Evolutionary conservation across 169 alveolate species (phyloP), one percentile per base, ranked within the genome.

Genomic region (Plasmodium gallinaceum): DNA sequence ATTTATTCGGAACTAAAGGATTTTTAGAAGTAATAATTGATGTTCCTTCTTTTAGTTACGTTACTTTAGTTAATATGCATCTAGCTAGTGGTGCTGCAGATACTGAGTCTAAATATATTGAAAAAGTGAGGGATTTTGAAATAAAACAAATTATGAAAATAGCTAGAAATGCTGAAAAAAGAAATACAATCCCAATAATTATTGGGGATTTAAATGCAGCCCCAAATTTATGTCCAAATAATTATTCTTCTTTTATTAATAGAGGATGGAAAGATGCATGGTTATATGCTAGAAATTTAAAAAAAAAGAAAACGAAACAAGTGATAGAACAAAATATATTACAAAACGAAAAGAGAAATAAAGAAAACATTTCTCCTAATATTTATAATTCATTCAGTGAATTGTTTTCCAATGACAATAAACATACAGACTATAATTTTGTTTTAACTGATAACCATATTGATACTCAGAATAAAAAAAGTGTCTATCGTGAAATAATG

Each of bases 191-290:
- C 7, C 98, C 98, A 54, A 92, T 96, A 32, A 95, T 96, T 32
- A 96, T 96, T 57, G 98, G 98, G 7, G 98, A 96, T 74, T 88
- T 96, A 39, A 96, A 96, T 74, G 98, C 98, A 7, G 97, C 97
- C 10, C 98, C 98, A 8, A 93, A 96, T 76, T 86, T 91, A 32
- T 96, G 98, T 60, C 96, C 98, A 42, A 93, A 96, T 71, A 96
- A 96, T 80, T 96, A 96, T 94, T 88, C 92, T 57, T 95, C 94
- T 43, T 96, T 96, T 73, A 88, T 93, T 70, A 96, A 96, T 89
- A 88, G 94, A 32, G 98, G 98, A 2, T 96, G 98, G 98, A 90
- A 93, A 76, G 98, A 96, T 87, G 93, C 97, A 83, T 96, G 93
- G 74, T 37, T 80, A 12, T 80, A 52, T 61, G 90, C 83, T 12